Base-by-base conservation (phyloP, 164 flowering plant species). In the Macadamia tetraphylla region DNA sequence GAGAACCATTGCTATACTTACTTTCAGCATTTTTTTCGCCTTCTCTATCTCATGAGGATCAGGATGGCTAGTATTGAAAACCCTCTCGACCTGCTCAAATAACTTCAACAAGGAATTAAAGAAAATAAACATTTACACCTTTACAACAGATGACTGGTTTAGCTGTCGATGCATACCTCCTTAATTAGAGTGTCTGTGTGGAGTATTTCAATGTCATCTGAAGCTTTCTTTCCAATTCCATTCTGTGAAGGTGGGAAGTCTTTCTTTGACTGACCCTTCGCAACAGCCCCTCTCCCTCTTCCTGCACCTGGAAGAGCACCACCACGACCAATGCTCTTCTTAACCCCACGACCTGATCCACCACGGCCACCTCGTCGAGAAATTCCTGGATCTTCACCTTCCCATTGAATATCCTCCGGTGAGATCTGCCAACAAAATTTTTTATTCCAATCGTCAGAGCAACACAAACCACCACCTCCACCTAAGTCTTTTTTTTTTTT, bases 361-460 rank as follows among this genome's bases (percentile, higher is more conserved):
- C 82, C 81, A 23, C 80, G 87, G 58, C 87, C 85, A 52, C 83
- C 86, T 80, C 71, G 84, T 67, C 73, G 89, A 65, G 82, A 78
- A 32, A 83, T 66, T 23, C 84, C 87, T 35, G 91, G 86, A 63
- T 89, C 94, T 68, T 88, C 96, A 61, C 87, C 87, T 70, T 84
- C 96, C 98, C 97, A 94, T 44, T 84, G 78, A 29, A 94, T 88
- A 77, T 94, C 99, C 62, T 88, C 87, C 5, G 92, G 90, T 63
- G 97, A 82, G 62, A 95, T 92, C 99, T 95, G 75, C 6, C 74
- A 72, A 67, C 55, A 55, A 6, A 68, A 1, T 46, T 14, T 29
- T 1, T 31, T 17, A 35, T 55, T 51, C 9, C 17, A 35, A 66
- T 55, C 32, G 29, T 18, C 48, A 48, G 6, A 44, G 9, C 1